Evolutionary conservation across 441 rosid species (phyloP).

Genomic region (Erodium texanum): DNA sequence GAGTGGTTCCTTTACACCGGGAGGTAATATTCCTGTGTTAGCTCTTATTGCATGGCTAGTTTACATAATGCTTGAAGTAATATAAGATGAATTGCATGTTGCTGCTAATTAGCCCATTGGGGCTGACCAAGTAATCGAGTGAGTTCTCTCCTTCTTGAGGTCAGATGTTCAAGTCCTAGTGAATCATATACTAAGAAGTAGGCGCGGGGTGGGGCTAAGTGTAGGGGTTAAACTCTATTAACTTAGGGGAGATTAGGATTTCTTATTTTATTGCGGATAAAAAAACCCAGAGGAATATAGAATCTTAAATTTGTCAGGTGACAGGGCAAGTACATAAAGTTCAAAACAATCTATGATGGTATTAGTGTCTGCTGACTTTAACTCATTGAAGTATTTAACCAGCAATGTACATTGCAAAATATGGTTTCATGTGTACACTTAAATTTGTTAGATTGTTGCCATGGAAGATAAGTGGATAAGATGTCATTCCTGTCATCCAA

Average conservation of each 20-base stretch:
- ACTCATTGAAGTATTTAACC: neutral
- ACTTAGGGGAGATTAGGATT: no score
- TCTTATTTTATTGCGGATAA: no score
- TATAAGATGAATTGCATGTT: neutral
- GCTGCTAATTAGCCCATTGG: neutral
- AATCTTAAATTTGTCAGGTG: no score
- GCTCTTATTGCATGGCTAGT: neutral
- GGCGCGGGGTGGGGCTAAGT: no score
- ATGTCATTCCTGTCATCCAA: neutral
- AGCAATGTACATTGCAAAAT: neutral
- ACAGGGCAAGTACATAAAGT: no score
- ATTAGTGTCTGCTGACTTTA: neutral
- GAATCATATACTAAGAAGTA: no score
- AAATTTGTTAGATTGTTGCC: neutral
- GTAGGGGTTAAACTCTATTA: no score
- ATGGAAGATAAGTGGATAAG: neutral
- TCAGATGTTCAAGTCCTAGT: no score
- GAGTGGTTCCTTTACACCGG: constrained; percentile 94
- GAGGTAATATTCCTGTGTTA: constrained; percentile 35
- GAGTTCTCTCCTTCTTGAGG: no score
- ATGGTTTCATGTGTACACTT: neutral
- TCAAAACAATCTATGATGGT: no score
- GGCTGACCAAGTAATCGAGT: no score
- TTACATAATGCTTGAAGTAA: neutral
- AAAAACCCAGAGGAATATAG: neutral